Evolutionary conservation across 148 eudicot species (phyloP), one percentile per base, ranked within the genome.

Genomic region (Silene conica): DNA sequence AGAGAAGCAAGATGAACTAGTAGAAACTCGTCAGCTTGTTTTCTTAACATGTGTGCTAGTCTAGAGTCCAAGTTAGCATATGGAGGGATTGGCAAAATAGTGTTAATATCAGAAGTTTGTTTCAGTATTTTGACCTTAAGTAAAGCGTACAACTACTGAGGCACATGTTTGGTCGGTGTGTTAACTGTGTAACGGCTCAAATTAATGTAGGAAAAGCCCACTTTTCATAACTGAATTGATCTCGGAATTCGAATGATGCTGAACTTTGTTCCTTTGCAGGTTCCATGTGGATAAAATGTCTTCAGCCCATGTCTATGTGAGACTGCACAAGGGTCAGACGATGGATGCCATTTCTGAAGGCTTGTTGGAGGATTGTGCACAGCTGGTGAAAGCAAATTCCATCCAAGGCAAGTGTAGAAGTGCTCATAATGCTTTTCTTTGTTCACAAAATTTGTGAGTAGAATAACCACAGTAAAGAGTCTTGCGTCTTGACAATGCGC

Each of bases 201-300:
- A 41, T 41, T 22, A 38, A 41, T 22, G 22, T 38, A 19, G 31
- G 65, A 6, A 20, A 14, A 16, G 54, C 46, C 7, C 50, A 26
- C 67, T 22, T 38, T 68, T 19, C 59, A 5, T 68, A 18, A n/a
- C 52, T 68, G 34, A 59, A 26, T 64, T 78, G 61, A 20, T 78
- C n/a, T 20, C 61, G 63, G 54, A 28, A 34, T 20, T 25, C 19
- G 11, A 16, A n/a, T 63, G 21, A 73, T 73, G 54, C 34, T 67
- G 26, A 10, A 23, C 76, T 11, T 58, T 63, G 55, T 74, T 74
- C 67, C 46, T 63, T 41, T 76, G 76, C 83, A 95, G 98, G 98
- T 95, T 95, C 79, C 98, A 95, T 80, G 98, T 95, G 78, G 98
- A 95, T 85, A 95, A 95, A 78, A 95, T 95, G 97, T 95, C 98